Conservation (phyloP, 2,329 filamentous ascomycete genomes). For the Trichoderma sp. region DNA sequence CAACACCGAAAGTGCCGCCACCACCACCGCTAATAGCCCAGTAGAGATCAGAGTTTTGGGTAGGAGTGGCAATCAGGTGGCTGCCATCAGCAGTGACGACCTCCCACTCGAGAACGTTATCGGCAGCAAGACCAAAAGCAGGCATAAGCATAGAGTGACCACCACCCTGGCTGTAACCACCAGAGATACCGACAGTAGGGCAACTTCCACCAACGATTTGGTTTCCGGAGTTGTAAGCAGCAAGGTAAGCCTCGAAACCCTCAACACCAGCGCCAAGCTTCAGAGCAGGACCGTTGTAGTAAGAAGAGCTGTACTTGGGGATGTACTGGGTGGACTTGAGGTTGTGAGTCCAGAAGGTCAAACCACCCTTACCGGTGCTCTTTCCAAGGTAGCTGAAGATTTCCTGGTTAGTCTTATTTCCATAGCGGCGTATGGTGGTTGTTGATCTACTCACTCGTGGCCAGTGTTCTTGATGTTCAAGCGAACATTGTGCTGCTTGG, state of each 20-base stretch:
- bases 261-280: background rate
- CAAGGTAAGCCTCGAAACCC: background rate
- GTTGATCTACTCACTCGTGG: conserved; percentile 24
- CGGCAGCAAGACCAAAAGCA: conserved; percentile 57
- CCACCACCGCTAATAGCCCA: background rate
- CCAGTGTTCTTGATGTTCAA: conserved; percentile 36
- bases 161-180: conserved; percentile 59
- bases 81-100: conserved; percentile 52
- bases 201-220: conserved; percentile 37
- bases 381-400: background rate
- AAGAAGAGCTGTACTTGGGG: background rate
- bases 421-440: background rate
- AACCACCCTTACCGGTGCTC: background rate
- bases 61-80: background rate
- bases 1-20: conserved; percentile 13
- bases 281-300: background rate
- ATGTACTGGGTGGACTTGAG: background rate
- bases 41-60: background rate
- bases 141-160: conserved; percentile 53
- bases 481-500: conserved; percentile 40
- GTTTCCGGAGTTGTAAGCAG: background rate
- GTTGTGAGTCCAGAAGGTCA: background rate
- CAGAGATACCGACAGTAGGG: conserved; percentile 53
- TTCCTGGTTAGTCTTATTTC: background rate
- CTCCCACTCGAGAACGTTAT: conserved; percentile 55